Percentiles rank a stretch among this genome's conserved stretches.
Conservation (phyloP, 2,329 filamentous ascomycete genomes). For the Alternaria viburni region DNA sequence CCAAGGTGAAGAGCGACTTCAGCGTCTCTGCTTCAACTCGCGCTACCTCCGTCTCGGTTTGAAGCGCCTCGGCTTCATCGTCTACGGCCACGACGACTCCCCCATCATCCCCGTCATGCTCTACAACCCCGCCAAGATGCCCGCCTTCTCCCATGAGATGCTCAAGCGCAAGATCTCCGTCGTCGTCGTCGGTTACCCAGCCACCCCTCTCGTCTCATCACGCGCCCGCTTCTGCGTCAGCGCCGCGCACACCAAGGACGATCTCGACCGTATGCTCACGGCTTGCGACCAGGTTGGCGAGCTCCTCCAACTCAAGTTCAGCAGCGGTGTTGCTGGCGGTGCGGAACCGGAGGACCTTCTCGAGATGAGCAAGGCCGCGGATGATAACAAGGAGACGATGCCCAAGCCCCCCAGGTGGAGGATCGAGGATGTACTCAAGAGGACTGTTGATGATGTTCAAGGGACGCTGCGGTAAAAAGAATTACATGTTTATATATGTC, state of each 20-base stretch:
- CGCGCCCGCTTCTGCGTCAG: slow-evolving; percentile 96
- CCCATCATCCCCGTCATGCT: slow-evolving; percentile 94
- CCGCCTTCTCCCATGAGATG: slow-evolving; percentile 98
- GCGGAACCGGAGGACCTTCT: slow-evolving; percentile 78
- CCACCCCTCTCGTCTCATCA: slow-evolving; percentile 92
- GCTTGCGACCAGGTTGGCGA: slow-evolving; percentile 95
- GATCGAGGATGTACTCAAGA: slow-evolving; percentile 74
- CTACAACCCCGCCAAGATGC: slow-evolving; percentile 99
- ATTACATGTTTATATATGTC: background rate
- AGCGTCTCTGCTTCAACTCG: slow-evolving; percentile 97
- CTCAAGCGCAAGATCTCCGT: slow-evolving; percentile 96
- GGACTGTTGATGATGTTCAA: slow-evolving; percentile 78
- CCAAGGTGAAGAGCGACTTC: slow-evolving; percentile 92
- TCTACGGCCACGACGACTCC: slow-evolving; percentile 96
- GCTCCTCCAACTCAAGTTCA: slow-evolving; percentile 93
- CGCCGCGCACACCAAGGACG: slow-evolving; percentile 96
- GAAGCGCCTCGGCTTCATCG: slow-evolving; percentile 95
- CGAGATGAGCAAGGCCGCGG: slow-evolving; percentile 57
- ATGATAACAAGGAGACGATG: slow-evolving; percentile 56
- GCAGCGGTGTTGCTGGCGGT: slow-evolving; percentile 92
- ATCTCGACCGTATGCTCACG: slow-evolving; percentile 84
- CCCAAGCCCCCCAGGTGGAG: slow-evolving; percentile 77
- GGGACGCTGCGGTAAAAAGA: slow-evolving; percentile 66
- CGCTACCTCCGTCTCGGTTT: slow-evolving; percentile 96
- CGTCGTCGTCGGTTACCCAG: slow-evolving; percentile 95